Evolutionary conservation across 1,284 basidiomycete species (phyloP), one percentile per base, ranked within the genome.

Genomic region (Irpex rosettiformis): DNA sequence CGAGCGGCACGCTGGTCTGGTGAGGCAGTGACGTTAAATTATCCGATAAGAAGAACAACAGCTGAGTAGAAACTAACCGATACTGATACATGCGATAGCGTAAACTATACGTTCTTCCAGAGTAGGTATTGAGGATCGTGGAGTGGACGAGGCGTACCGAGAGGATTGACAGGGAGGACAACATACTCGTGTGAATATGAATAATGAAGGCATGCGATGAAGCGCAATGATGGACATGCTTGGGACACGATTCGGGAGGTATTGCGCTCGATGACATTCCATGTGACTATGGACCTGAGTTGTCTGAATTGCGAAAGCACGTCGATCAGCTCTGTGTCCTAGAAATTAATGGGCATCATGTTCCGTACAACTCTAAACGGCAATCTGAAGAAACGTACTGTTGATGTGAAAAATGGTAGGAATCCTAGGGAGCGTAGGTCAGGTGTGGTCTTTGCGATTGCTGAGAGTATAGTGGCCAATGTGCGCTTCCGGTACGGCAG

Each of bases 181-280:
- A 66, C 62, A 33, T 66, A 66, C 55, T 66, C 65, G 55, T 64
- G 63, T 1, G 63, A 64, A 54, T 66, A 66, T 27, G 65, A 66
- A 40, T 66, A 66, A 48, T 66, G 65, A 30, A 66, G 55, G 53
- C 65, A 64, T 3, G 65, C 65, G 18, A 66, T 61, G 1, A 58
- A 54, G 25, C 63, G 61, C 11, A 66, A 57, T 6, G 65, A 61
- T 4, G 65, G 65, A 42, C 63, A 63, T 0, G 61, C 61, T 25
- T 61, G 28, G 10, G 63, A 63, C 13, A 66, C 49, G 3, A 42
- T 55, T n/a, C 56, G 60, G 5, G 63, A 62, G 4, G 65, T 62
- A n/a, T 66, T 63, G 13, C 63, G 52, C n/a, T 55, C 60, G 54
- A 66, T 63, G 40, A 63, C 61, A 37, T 56, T 63, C 63, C 63